Evolutionary conservation across 441 rosid genomes (phyloP).

Genomic region (Geranium incanum): DNA sequence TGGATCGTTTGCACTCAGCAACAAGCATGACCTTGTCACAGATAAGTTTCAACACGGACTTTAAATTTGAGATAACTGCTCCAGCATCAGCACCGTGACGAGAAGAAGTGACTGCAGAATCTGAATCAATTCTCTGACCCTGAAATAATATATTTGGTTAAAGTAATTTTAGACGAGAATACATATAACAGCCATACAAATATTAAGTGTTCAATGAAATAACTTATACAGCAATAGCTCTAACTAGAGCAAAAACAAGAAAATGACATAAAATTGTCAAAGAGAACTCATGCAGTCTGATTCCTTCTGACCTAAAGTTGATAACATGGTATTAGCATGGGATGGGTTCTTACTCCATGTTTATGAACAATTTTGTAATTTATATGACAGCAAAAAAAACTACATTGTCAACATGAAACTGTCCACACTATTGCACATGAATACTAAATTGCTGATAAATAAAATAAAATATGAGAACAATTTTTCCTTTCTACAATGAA

Average conservation of each 20-base stretch:
- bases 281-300: background rate
- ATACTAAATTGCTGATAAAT: background rate
- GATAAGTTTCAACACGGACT: slow-evolving; percentile 75
- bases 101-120: slow-evolving; percentile 82
- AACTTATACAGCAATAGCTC: background rate
- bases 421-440: background rate
- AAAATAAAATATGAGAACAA: background rate
- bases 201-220: no score
- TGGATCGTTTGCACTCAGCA: slow-evolving; percentile 73
- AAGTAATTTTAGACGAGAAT: background rate
- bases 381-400: no score
- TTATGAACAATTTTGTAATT: no score
- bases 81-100: slow-evolving; percentile 85
- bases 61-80: slow-evolving; percentile 66
- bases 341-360: background rate
- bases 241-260: background rate
- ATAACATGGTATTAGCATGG: background rate
- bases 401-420: no score
- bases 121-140: slow-evolving; percentile 79
- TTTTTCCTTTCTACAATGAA: background rate
- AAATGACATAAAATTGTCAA: background rate
- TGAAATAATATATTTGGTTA: slow-evolving; percentile 18
- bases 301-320: background rate
- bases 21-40: slow-evolving; percentile 80
- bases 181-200: background rate